Conservation (phyloP, 208 protist species). For the Wallacemonas collosoma region DNA sequence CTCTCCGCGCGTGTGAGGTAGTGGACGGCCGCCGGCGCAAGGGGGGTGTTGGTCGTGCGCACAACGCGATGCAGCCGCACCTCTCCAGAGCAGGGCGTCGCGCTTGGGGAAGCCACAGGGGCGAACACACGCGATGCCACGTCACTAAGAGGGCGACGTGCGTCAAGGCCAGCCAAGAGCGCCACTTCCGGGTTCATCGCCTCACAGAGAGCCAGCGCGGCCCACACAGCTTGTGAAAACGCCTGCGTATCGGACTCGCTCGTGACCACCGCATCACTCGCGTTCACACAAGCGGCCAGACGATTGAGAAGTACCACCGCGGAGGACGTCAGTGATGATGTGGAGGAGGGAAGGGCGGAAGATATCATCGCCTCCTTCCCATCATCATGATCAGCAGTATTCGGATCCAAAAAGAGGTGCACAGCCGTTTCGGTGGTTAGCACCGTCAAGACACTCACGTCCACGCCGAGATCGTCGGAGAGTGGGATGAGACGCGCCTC, state of each 20-base stretch:
- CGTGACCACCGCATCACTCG: slow-evolving; percentile 50
- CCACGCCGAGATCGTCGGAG: slow-evolving; percentile 31
- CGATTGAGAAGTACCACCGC: slow-evolving; percentile 9
- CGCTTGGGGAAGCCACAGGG: not conserved
- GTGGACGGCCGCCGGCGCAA: slow-evolving; percentile 39
- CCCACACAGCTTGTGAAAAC: slow-evolving; percentile 27
- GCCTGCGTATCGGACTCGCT: slow-evolving; percentile 21
- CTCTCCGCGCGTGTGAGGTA: slow-evolving; percentile 35
- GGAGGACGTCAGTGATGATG: no score
- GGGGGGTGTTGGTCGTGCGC: slow-evolving; percentile 22
- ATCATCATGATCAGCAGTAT: not conserved
- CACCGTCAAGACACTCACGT: slow-evolving; percentile 48
- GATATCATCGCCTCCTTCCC: not conserved
- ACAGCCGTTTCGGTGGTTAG: slow-evolving; percentile 26
- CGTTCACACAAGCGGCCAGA: slow-evolving; percentile 33
- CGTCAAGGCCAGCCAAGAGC: slow-evolving; percentile 28
- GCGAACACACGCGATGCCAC: slow-evolving; percentile 1
- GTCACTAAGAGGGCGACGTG: slow-evolving; percentile 5
- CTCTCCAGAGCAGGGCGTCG: not conserved
- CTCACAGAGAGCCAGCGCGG: slow-evolving; percentile 31
- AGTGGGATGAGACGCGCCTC: slow-evolving; percentile 44
- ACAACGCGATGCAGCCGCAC: slow-evolving; percentile 3
- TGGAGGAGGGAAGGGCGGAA: no score
- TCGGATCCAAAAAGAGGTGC: slow-evolving; percentile 17
- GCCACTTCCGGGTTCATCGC: slow-evolving; percentile 31